phyloP scores from a whole-genome alignment of 2,329 filamentous ascomycete genomes.

The Phialocephala sp. region DNA sequence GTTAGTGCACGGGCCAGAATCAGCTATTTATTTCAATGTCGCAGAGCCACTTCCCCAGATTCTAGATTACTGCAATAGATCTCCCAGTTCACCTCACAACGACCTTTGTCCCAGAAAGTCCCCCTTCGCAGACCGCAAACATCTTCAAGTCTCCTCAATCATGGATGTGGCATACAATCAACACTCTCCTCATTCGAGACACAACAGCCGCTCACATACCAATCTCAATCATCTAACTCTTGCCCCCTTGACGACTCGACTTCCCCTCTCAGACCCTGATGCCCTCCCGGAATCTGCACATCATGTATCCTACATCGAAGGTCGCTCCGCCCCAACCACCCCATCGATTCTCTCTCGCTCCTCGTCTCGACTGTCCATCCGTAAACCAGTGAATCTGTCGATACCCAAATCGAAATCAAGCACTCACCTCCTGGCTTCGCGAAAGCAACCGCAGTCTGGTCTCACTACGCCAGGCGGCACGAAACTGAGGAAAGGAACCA shows the following conservation, averaged over 20 bases:
- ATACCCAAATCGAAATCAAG: conserved; percentile 68
- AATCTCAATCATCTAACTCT: conserved; percentile 66
- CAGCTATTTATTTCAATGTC: no score
- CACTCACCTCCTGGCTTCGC: conserved; percentile 53
- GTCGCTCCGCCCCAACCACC: conserved; percentile 67
- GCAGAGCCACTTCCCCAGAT: conserved; percentile 31
- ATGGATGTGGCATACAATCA: conserved; percentile 69
- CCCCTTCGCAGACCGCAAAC: not conserved
- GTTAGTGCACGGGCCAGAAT: no score
- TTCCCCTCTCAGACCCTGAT: conserved; percentile 62
- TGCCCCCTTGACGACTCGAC: conserved; percentile 66
- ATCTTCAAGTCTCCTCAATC: conserved; percentile 16
- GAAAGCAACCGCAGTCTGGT: conserved; percentile 38
- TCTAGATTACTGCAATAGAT: conserved; percentile 26
- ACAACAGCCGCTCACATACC: conserved; percentile 63
- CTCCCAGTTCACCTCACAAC: conserved; percentile 9
- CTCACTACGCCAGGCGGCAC: conserved; percentile 35
- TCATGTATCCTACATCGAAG: conserved; percentile 62
- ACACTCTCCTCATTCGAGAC: conserved; percentile 60
- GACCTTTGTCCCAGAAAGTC: conserved; percentile 9
- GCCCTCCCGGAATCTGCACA: conserved; percentile 46
- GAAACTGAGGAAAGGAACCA: conserved; percentile 32
- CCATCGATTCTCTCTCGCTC: conserved; percentile 66
- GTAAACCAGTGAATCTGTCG: conserved; percentile 40
- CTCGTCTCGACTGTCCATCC: conserved; percentile 55